Evolutionary conservation across 331 rosid genomes (phyloP), one percentile per base, ranked within the genome.

Genomic region (Cydonia oblonga): DNA sequence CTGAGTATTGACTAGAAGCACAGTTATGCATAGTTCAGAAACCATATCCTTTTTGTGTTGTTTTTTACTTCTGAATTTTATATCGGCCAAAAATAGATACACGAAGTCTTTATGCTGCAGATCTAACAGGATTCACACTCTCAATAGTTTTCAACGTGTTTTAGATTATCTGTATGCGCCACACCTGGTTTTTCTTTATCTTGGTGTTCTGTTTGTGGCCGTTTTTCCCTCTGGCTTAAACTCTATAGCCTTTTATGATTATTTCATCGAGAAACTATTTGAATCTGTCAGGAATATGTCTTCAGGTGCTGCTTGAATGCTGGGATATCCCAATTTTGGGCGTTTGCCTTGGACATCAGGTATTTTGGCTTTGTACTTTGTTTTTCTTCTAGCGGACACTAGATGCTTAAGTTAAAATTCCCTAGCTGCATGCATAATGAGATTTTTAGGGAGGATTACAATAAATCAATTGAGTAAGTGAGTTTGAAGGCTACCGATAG

Each of bases 341-440:
- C 72, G 97, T 95, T 83, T 95, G 98, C 78, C 88, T 95, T 56
- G 98, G 98, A 72, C 98, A 95, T 81, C 97, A 95, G 96, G 98
- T 91, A 84, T 69, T 76, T 84, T n/a, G 66, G 63, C 59, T 66
- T 75, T 49, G 19, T 49, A 16, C 54, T 6, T 28, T 51, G 18
- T 5, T 11, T n/a, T 33, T 46, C 3, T 16, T 57, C 5, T 54
- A 2, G 42, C 3, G 38, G 38, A 57, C 40, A 35, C 24, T 29
- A 62, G 26, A 33, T 64, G 26, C 68, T 25, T 10, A 49, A 49
- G 4, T 18, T 49, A 49, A 25, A 35, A 8, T 25, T 7, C 12
- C 42, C 4, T 35, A 25, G 26, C 12, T 24, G 10, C 58, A 71
- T 59, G 3, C 25, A 26, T n/a, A 44, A 23, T 24, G 28, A 23